These are phyloP conservation scores for Pouteria glomerata DNA, from an alignment of 148 eudicot species.

Conservation along the genomic window DNA sequence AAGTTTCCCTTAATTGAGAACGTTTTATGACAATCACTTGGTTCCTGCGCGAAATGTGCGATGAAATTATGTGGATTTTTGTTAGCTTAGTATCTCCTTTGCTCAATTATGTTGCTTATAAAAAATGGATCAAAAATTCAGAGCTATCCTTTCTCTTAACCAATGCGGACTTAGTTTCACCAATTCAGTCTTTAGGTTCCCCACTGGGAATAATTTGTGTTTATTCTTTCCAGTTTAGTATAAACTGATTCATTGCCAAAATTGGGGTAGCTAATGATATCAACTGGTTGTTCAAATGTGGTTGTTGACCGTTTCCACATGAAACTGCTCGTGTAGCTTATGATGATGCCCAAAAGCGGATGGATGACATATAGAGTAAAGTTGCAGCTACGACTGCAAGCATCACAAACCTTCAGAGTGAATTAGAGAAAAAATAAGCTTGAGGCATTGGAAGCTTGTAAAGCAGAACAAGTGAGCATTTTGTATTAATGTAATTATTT, in stretches of 20 bases:
- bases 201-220: background rate
- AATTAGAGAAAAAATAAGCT: slow-evolving; percentile 52
- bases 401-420: slow-evolving; percentile 32
- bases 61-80: no score
- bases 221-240: background rate
- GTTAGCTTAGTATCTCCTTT: background rate
- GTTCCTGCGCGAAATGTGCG: no score
- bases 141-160: background rate
- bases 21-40: background rate
- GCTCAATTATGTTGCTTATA: background rate
- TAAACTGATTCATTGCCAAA: background rate
- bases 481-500: background rate
- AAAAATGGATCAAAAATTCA: background rate
- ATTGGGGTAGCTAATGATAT: background rate
- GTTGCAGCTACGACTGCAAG: slow-evolving; percentile 52
- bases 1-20: background rate
- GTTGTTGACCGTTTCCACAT: slow-evolving; percentile 47
- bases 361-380: slow-evolving; percentile 42
- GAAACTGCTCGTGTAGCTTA: slow-evolving; percentile 72
- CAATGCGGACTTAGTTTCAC: background rate
- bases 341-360: slow-evolving; percentile 69
- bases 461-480: slow-evolving; percentile 63
- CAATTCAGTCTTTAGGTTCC: background rate
- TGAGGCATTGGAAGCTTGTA: slow-evolving; percentile 64
- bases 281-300: background rate